Evolutionary conservation across 225 moss, liverwort and hornwort species (phyloP), one percentile per base, ranked within the genome.

Genomic region (Polytrichum formosum): DNA sequence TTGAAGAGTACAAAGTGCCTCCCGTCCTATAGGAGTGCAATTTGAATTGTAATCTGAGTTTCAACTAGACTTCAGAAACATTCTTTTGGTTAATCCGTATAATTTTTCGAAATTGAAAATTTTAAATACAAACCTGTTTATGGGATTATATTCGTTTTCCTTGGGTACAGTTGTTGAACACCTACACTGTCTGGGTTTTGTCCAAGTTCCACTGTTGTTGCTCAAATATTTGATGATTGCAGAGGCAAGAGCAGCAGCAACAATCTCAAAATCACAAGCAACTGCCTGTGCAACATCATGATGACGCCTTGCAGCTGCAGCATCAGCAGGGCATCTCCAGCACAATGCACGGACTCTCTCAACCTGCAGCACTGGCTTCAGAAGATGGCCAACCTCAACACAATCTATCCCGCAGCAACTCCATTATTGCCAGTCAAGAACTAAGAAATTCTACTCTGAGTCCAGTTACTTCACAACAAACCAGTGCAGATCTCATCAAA

Each of bases 321-420:
- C 96, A 96, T 85, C 96, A 93, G 75, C 93, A 91, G 78, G 93
- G 91, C 56, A 87, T 93, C 69, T 79, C 84, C 35, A 89, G 73
- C 75, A 86, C 87, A 71, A 87, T 96, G 85, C 91, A 83, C 26
- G 90, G 81, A 69, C 90, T 88, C 70, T 71, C 82, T 64, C 86
- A 83, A 82, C 64, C 84, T 67, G 73, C 83, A 31, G 68, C 84
- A 8, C 18, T 73, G 56, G 78, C 70, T 65, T 75, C 84, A 65
- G 93, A 90, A 63, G 81, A 74, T 26, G 73, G 60, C 23, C 76
- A 72, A 67, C 23, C 55, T 23, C 81, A 81, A 21, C 84, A 80
- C 71, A 69, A 81, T 18, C 28, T 82, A 54, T 67, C 75, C 27
- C 77, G 74, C 62, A 20, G 20, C 21, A 83, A 89, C 56, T 74